Evolutionary conservation across 148 eudicot genomes (phyloP).

Genomic region (Arctostaphylos glauca): DNA sequence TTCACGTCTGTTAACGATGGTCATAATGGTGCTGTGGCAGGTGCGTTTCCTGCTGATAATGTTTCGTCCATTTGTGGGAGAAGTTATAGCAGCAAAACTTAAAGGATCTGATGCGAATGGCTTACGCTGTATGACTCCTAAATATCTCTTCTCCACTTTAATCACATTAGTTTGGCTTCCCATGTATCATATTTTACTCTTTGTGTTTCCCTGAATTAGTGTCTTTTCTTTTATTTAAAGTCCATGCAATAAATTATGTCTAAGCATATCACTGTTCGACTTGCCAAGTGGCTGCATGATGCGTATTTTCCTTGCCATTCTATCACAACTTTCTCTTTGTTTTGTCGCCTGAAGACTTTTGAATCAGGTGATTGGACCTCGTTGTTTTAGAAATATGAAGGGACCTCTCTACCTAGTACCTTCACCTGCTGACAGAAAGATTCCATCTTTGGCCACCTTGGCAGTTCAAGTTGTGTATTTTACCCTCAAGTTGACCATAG

Average conservation of each 20-base stretch:
- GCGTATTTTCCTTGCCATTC: not conserved
- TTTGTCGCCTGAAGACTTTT: not conserved
- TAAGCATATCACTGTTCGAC: not conserved
- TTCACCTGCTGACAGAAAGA: not conserved
- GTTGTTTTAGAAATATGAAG: not conserved
- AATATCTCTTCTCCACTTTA: not conserved
- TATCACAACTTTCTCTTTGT: not conserved
- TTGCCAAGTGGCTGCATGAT: not conserved
- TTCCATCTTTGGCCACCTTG: not conserved
- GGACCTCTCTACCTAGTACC: not conserved
- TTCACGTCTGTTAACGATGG: not conserved
- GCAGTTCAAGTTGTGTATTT: not conserved
- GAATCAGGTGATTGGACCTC: not conserved
- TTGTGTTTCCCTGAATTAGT: not conserved
- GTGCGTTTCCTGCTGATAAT: slow-evolving; percentile 67
- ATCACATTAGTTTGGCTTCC: not conserved
- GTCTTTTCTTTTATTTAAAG: not conserved
- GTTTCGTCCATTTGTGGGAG: slow-evolving; percentile 85
- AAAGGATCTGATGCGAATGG: slow-evolving; percentile 58
- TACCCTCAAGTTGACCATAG: not conserved
- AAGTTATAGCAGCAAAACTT: slow-evolving; percentile 62
- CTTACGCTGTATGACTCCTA: slow-evolving; percentile 51
- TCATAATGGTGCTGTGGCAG: slow-evolving; percentile 34
- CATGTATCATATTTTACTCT: not conserved
- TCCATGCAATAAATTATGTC: not conserved